Percentiles rank a stretch among this genome's conserved stretches.
Evolutionary conservation across 2,329 filamentous ascomycete genomes (phyloP).

Genomic region (Beauveria australis): DNA sequence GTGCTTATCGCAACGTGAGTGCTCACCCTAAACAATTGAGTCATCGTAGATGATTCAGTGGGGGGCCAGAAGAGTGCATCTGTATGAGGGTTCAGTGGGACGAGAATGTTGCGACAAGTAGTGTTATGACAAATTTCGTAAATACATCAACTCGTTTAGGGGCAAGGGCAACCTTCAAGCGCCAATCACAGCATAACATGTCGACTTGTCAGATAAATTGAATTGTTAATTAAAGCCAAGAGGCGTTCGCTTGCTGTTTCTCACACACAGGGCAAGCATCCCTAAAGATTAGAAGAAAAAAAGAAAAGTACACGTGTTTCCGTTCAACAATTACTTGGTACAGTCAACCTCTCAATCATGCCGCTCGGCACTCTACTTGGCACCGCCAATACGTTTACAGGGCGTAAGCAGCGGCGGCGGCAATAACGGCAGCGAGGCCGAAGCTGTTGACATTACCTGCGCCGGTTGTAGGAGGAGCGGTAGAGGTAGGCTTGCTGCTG

Average conservation of each 20-base stretch:
- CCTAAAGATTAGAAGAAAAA: neutral
- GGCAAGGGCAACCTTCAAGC: no score
- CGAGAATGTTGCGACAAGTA: no score
- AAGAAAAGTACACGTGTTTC: neutral
- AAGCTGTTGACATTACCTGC: conserved; percentile 21
- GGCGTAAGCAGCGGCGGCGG: conserved; percentile 21
- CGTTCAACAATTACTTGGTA: neutral
- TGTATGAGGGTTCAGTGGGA: no score
- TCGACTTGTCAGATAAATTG: neutral
- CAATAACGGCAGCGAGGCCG: conserved; percentile 19
- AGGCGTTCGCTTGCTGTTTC: neutral
- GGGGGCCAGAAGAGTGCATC: no score
- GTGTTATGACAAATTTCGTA: no score
- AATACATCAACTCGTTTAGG: no score
- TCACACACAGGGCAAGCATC: neutral
- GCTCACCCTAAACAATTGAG: no score
- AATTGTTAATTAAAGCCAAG: conserved; percentile 2
- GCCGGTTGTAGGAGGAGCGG: conserved; percentile 13
- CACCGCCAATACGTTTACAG: conserved; percentile 14
- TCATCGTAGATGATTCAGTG: no score
- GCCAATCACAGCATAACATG: no score
- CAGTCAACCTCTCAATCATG: neutral
- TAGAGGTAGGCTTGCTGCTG: conserved; percentile 9
- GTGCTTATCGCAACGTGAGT: no score
- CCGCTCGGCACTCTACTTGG: neutral